Evolutionary conservation across 805 yeast species (phyloP), one percentile per base, ranked within the genome.

Genomic region (Sungouiozyma ichnusensis): DNA sequence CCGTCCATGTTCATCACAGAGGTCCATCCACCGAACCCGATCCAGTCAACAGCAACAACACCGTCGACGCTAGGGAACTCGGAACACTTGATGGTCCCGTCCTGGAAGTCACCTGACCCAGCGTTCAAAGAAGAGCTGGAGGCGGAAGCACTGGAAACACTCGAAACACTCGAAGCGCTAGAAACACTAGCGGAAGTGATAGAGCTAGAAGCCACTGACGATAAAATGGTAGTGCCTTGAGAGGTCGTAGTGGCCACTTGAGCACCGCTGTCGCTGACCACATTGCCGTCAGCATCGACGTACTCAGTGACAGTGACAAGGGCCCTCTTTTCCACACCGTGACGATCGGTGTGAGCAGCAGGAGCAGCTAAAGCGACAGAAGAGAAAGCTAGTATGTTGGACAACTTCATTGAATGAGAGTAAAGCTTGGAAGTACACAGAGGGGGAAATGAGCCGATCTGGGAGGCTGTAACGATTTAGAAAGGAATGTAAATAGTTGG

Each of bases 61-160:
- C 85, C 85, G 55, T 78, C 74, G 39, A 81, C 83, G 18, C 75
- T 64, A 57, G 87, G 87, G 71, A 81, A 79, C 33, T 68, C 65
- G 42, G 72, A 67, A 69, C 92, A 82, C 40, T 71, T 56, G 59
- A 77, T 67, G 45, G 74, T 73, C 62, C 88, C 90, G 55, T 82
- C 90, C 58, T 69, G 67, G 60, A 82, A 81, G 45, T 67, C 64
- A 41, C 60, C 66, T 38, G 72, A 52, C 49, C 92, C 92, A 16
- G 57, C 48, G 46, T 61, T 59, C 41, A 57, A 54, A 20, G 69
- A 51, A 13, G 70, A 50, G 19, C 67, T 48, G 17, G 67, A 44
- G 16, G 61, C 46, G 13, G 65, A 41, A 14, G 55, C 15, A 3
- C 62, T 16, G 14, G 62, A 18, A 38, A 56, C 34, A 7, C 53